Base-by-base conservation (phyloP, 805 yeast species). In the Grigorovia yakushimaensis region DNA sequence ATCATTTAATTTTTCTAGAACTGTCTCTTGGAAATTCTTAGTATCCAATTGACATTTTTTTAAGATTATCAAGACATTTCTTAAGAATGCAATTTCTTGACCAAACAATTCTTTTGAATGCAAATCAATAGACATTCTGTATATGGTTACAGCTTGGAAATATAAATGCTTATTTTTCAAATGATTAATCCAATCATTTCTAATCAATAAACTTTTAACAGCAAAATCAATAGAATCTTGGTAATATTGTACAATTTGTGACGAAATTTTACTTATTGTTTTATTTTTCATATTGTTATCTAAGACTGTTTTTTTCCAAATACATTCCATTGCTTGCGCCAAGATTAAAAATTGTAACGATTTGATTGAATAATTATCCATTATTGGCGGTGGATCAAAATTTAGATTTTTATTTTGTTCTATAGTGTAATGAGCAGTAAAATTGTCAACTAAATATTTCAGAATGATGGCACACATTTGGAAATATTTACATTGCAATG, bases 311-410 rank as follows among this genome's bases (percentile, higher is more conserved):
- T 81, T 81, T 43, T 76, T 79, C 96, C 96, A 88, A 44, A 83
- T 78, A 11, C 79, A 73, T 58, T 89, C 96, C 63, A 88, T 96
- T 0, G 95, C 93, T 57, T 87, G 95, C 0, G 95, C 93, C 38
- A 84, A 59, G 77, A 77, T 76, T 35, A 88, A 57, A 11, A 60
- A 54, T 36, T 72, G 64, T 46, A 88, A 65, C 17, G 80, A 69
- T 11, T 68, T 64, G 9, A 84, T 56, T 0, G 86, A 77, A 11
- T 72, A 71, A 1, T 48, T 40, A 38, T 77, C 78, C 15, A 85
- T 63, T 40, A 45, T 59, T 4, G 43, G 39, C 2, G 47, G 39
- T 17, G 21, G 30, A 5, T 36, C n/a, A 11, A 35, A 23, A 44
- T 35, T 55, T 20, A 54, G 54, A 42, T 50, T 45, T 11, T 48